Percentiles rank a stretch among this genome's conserved stretches.
Evolutionary conservation across 106 monocot species (phyloP).

Genomic region (Chionographis japonica): DNA sequence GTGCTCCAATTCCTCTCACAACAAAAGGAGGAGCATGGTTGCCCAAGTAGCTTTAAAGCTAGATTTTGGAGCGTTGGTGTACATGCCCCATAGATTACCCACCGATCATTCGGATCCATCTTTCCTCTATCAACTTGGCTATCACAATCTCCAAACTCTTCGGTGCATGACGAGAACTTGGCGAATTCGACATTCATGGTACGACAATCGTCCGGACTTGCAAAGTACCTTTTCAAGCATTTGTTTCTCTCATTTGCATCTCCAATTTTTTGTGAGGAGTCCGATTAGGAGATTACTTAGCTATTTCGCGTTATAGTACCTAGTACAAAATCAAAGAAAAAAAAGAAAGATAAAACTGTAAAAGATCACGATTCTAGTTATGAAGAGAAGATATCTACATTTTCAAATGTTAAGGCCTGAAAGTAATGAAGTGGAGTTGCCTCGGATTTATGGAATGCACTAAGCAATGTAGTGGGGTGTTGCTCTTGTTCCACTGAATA

Average conservation of each 20-base stretch:
- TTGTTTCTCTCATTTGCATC: not conserved
- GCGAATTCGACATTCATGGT: not conserved
- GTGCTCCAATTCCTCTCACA: too few species aligned
- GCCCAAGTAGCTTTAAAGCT: constrained; percentile 5
- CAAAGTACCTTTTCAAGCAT: constrained; percentile 4
- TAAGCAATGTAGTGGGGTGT: constrained; percentile 5
- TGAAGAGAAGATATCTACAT: too few species aligned
- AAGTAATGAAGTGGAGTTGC: too few species aligned
- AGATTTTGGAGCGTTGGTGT: constrained; percentile 5
- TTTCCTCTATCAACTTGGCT: not conserved
- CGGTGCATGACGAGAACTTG: not conserved
- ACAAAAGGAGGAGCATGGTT: not conserved
- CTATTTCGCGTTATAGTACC: constrained; percentile 1
- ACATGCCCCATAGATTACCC: constrained; percentile 4
- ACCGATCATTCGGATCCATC: constrained; percentile 4
- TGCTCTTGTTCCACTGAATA: constrained; percentile 10
- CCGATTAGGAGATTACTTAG: not conserved
- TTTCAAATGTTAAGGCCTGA: too few species aligned
- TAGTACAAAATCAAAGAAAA: not conserved
- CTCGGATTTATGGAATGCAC: not conserved
- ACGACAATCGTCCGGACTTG: not conserved
- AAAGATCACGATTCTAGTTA: not conserved
- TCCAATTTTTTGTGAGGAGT: constrained; percentile 1
- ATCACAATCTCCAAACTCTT: not conserved
- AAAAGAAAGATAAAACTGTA: not conserved